Evolutionary conservation across 202 grass and related monocot genomes (phyloP), one percentile per base, ranked within the genome.

Genomic region (Zoysia matrella): DNA sequence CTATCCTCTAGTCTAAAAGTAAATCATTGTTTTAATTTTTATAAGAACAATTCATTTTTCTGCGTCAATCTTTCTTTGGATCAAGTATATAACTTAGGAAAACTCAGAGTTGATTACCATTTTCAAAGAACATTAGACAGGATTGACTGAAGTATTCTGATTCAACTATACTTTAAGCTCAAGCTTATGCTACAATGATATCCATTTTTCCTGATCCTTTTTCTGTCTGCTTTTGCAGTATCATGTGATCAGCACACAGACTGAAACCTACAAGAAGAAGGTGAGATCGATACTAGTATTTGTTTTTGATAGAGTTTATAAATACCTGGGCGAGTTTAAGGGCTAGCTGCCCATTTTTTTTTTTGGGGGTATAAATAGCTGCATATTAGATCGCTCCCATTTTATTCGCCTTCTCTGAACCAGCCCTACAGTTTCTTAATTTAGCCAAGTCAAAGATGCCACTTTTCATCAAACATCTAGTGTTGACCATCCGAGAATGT

Each of bases 201-300:
- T 43, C 8, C 2, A 51, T 58, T 85, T 51, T 63, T 67, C 3
- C 52, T 84, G 52, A 78, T 52, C 56, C 0, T 75, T 64, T 68
- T 50, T 79, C 46, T 16, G 66, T 84, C 82, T 73, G 16, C 72
- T 74, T 71, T 83, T 80, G 73, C 91, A 99, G 93, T 96, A 93
- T 83, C 89, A 95, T 76, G 84, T 93, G 74, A 93, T 99, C 85
- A 73, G 9, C 65, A 96, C 96, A 47, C 89, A 96, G 82, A 99
- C 93, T 48, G 93, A 96, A 11, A 99, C 96, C 68, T 96, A 88
- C 71, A 95, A 93, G 80, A 99, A 99, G 79, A 99, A 99, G 96
- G 96, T 94, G 82, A 90, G 53, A 47, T 62, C 63, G 12, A 45
- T 12, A 18, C 22, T 18, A 54, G 60, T 14, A 42, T 43, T 18